These are phyloP conservation scores for Geotrichum citri-aurantii DNA, from an alignment of 1,139 yeast genomes.

Conservation along the genomic window DNA sequence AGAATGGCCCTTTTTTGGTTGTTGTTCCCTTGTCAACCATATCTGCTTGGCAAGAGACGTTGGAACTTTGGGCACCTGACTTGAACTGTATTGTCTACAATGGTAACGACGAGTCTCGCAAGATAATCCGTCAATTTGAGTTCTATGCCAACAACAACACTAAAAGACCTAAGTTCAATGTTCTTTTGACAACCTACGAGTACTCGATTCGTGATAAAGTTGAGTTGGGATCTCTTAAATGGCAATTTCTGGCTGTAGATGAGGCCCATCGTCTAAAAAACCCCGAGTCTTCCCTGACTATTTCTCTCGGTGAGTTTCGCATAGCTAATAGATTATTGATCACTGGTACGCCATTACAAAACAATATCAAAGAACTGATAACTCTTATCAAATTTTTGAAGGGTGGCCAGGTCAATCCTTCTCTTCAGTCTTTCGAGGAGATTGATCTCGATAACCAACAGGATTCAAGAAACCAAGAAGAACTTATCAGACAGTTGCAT, in stretches of 20 bases:
- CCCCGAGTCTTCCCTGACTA: conserved; percentile 88
- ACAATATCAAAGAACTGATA: conserved; percentile 89
- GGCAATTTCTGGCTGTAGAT: conserved; percentile 98
- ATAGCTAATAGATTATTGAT: conserved; percentile 81
- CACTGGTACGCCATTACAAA: conserved; percentile 97
- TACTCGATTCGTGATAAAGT: conserved; percentile 82
- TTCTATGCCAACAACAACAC: conserved; percentile 53
- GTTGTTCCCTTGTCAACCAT: conserved; percentile 96
- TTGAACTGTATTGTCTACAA: conserved; percentile 84
- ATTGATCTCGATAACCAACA: conserved; percentile 93
- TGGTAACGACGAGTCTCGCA: conserved; percentile 87
- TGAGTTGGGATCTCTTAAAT: conserved; percentile 74
- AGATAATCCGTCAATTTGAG: conserved; percentile 77
- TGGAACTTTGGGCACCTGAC: conserved; percentile 97
- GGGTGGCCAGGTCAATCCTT: conserved; percentile 70
- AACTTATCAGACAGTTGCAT: conserved; percentile 80
- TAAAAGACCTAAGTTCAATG: conserved; percentile 77
- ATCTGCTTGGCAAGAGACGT: conserved; percentile 99
- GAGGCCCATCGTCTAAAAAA: conserved; percentile 97
- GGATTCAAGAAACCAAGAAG: conserved; percentile 71
- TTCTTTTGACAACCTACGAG: conserved; percentile 88
- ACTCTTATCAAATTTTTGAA: conserved; percentile 90
- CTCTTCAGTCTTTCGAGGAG: conserved; percentile 28
- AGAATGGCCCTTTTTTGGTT: conserved; percentile 92
- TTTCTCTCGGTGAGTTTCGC: conserved; percentile 74